Conservation (phyloP, 2,329 filamentous ascomycete species). For the Bertia moriformis region DNA sequence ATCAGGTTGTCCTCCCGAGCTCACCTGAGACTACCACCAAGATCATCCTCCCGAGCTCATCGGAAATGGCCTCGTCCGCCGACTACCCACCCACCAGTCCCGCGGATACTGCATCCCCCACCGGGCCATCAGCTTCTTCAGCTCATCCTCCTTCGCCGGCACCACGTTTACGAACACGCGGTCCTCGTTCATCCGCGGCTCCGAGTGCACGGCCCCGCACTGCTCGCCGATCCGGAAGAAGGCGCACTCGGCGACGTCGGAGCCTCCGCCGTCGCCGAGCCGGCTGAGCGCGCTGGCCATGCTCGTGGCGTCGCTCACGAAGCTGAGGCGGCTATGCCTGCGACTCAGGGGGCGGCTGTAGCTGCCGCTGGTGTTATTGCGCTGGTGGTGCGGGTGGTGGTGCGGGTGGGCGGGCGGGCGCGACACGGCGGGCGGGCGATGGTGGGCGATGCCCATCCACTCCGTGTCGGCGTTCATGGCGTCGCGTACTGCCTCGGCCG, state of each 20-base stretch:
- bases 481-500: slow-evolving; percentile 21
- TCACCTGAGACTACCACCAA: no score
- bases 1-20: no score
- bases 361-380: no score
- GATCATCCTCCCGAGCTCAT: no score
- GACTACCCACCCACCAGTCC: slow-evolving; percentile 14
- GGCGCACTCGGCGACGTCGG: slow-evolving; percentile 15
- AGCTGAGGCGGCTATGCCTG: no score
- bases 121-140: slow-evolving; percentile 12
- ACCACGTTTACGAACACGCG: slow-evolving; percentile 23
- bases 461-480: slow-evolving; percentile 11
- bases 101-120: slow-evolving; percentile 24
- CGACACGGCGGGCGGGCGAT: no score
- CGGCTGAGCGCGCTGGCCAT: no score
- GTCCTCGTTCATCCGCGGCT: slow-evolving; percentile 17
- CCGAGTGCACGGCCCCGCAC: slow-evolving; percentile 25
- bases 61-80: no score
- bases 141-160: slow-evolving; percentile 16
- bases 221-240: slow-evolving; percentile 25
- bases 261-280: neutral
- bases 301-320: no score
- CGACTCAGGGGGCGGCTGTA: no score
- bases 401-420: neutral
- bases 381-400: neutral
- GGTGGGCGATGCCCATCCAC: slow-evolving; percentile 7